Conservation (phyloP, 495 filamentous ascomycete species). For the Lophiotrema nucula region DNA sequence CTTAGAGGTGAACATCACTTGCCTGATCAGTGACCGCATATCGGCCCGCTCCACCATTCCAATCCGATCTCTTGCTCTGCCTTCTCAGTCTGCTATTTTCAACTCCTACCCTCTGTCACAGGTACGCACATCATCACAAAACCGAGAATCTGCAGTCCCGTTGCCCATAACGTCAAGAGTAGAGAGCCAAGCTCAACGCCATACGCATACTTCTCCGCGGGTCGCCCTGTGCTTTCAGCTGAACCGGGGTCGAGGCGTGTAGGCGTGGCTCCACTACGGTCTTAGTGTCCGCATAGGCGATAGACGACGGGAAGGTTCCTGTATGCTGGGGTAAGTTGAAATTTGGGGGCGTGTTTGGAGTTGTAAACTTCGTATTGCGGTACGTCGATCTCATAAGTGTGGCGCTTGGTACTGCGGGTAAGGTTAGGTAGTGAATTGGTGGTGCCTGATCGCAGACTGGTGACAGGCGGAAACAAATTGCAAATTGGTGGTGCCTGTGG, state of each 20-base stretch:
- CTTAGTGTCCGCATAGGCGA: neutral
- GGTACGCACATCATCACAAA: neutral
- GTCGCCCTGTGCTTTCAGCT: conserved; percentile 21
- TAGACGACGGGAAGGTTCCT: conserved; percentile 16
- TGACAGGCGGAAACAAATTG: conserved; percentile 1
- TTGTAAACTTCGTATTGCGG: conserved; percentile 17
- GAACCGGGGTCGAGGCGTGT: conserved; percentile 12
- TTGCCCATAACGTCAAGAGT: conserved; percentile 14
- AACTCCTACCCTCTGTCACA: conserved; percentile 7
- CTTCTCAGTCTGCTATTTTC: conserved; percentile 22
- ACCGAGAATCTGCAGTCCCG: neutral
- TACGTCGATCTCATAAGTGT: conserved; percentile 9
- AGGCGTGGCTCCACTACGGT: conserved; percentile 2
- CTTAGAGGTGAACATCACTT: conserved; percentile 9
- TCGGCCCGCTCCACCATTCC: conserved; percentile 10
- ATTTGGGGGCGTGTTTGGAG: conserved; percentile 19
- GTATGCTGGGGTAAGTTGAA: neutral
- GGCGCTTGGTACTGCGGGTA: conserved; percentile 2
- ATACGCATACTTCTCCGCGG: conserved; percentile 18
- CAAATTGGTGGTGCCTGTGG: conserved; percentile 9
- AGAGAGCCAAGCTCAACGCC: conserved; percentile 14
- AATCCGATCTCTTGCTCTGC: neutral
- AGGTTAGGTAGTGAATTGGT: conserved; percentile 8
- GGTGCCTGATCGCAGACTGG: conserved; percentile 5
- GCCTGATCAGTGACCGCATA: conserved; percentile 6